phyloP scores from a whole-genome alignment of 202 grass and related monocot genomes.

The Schoenoplectus triqueter region DNA sequence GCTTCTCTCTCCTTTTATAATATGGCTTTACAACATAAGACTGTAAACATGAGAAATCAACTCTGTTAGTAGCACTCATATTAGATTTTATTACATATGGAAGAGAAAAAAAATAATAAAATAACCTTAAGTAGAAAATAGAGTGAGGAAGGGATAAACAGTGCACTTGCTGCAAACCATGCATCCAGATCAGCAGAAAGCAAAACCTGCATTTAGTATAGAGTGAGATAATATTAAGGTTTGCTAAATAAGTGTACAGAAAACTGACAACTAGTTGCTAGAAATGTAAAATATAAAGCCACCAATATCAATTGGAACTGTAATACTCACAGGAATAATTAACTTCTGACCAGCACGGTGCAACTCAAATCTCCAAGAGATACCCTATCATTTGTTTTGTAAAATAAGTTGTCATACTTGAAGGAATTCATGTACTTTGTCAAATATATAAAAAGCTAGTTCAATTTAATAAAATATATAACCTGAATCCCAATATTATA shows the following conservation, averaged over 20 bases:
- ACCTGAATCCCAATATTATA: conserved; percentile 98
- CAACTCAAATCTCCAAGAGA: conserved; percentile 96
- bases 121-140: conserved; percentile 96
- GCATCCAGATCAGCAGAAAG: conserved; percentile 78
- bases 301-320: conserved; percentile 35
- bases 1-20: conserved; percentile 59
- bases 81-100: conserved; percentile 11
- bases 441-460: not conserved
- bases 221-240: conserved; percentile 42
- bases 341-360: conserved; percentile 85
- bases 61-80: conserved; percentile 17
- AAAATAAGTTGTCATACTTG: not conserved
- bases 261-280: conserved; percentile 19
- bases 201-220: conserved; percentile 63
- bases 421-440: conserved; percentile 23
- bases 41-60: conserved; percentile 53
- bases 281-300: conserved; percentile 30
- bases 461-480: conserved; percentile 35
- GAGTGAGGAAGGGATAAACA: conserved; percentile 87
- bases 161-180: conserved; percentile 63
- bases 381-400: conserved; percentile 55
- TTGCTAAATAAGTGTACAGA: conserved; percentile 32
- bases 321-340: conserved; percentile 81
- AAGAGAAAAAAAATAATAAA: conserved; percentile 25
- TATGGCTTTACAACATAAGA: conserved; percentile 89